A percentile compares a stretch with the other conserved stretches of the same genome.
These are phyloP conservation scores for Trichomonascaceae sp. DNA, from an alignment of 1,139 yeast genomes.

Conservation along the genomic window DNA sequence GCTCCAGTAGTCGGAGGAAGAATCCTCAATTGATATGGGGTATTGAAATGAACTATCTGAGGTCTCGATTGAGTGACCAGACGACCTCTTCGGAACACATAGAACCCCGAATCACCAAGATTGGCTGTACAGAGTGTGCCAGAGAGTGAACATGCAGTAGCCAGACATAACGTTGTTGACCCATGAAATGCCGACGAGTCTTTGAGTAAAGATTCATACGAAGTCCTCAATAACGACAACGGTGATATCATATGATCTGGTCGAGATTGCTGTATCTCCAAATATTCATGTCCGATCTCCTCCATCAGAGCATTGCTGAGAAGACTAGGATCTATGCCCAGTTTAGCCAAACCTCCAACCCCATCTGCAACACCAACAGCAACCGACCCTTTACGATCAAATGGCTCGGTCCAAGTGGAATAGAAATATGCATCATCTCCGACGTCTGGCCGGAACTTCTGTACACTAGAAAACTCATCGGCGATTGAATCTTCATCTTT, in stretches of 20 bases:
- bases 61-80: slow-evolving; percentile 63
- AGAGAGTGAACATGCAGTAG: slow-evolving; percentile 52
- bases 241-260: slow-evolving; percentile 35
- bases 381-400: slow-evolving; percentile 40
- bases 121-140: slow-evolving; percentile 63
- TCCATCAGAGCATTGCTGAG: slow-evolving; percentile 33
- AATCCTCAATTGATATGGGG: slow-evolving; percentile 85
- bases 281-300: slow-evolving; percentile 25
- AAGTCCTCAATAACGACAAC: slow-evolving; percentile 44
- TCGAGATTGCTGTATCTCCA: slow-evolving; percentile 7
- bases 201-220: slow-evolving; percentile 48
- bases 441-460: slow-evolving; percentile 32
- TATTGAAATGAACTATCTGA: slow-evolving; percentile 85
- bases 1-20: slow-evolving; percentile 45
- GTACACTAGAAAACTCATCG: slow-evolving; percentile 5
- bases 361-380: slow-evolving; percentile 95
- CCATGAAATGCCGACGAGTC: slow-evolving; percentile 75
- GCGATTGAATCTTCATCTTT: neutral
- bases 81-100: slow-evolving; percentile 64
- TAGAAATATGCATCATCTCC: slow-evolving; percentile 87
- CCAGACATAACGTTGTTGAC: slow-evolving; percentile 92
- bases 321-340: slow-evolving; percentile 72
- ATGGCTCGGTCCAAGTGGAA: slow-evolving; percentile 32
- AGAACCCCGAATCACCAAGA: slow-evolving; percentile 94
- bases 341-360: slow-evolving; percentile 95